Base-by-base conservation (phyloP, 1,139 yeast species). In the Nadsonia starkeyi-henricii region DNA sequence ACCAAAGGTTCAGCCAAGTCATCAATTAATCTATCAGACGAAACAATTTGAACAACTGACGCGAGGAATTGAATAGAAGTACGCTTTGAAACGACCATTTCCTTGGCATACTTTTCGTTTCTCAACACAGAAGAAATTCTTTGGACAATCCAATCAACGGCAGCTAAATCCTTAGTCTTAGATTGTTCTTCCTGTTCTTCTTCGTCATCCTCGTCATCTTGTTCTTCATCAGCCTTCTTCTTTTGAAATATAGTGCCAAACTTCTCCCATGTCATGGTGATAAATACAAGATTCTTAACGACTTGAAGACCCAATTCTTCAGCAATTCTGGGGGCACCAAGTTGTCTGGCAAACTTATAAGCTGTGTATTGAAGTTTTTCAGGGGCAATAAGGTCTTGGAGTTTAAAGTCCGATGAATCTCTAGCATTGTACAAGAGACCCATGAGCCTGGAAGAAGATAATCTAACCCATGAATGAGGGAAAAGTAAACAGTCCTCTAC, bases 391-490 rank as follows among this genome's bases (percentile, higher is more conserved):
- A 33, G 17, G 36, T 43, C 41, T 39, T 51, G 46, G 20, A 55
- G 48, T 20, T 48, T 49, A 18, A 51, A 50, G n/a, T 51, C 48
- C 1, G 42, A 43, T 2, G 49, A 44, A 2, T 45, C 47, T 4
- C 49, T 60, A 18, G 67, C 70, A 42, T 69, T 52, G 50, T 72
- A 41, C 45, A 81, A 61, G 2, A 67, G 60, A 1, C 81, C 79
- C 42, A 80, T 63, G 45, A 86, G 68, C 47, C 89, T 71, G n/a
- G 82, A 69, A 0, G 94, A 68, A 3, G 77, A 69, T 50, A 84
- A 70, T 58, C 97, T 77, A 13, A 89, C 83, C 97, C 97, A 89
- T 0, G 94, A 74, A 62, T 89, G 97, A 1, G 96, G 96, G 62
- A 77, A 91, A 48, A 89, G 68, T 53, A 88, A 68, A 23, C 79